Base-by-base conservation (phyloP, 192 early-diverging fungal species). In the Cladochytrium replicatum region DNA sequence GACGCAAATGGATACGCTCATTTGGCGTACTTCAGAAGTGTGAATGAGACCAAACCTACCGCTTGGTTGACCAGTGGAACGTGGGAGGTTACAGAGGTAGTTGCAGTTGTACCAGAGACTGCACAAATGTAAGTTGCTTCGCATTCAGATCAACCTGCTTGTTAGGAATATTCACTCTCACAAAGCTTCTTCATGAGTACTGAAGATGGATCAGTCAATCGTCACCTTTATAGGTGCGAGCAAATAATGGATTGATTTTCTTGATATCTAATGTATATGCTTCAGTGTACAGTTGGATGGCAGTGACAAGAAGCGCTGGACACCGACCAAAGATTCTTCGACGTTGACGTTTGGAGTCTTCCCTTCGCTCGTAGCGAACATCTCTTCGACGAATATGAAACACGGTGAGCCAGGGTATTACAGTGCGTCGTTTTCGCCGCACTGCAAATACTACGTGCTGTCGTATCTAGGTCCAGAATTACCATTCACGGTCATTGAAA, bases 381-480 rank as follows among this genome's bases (percentile, higher is more conserved):
- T 46, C 38, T 23, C 38, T 23, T 2, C 23, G 19, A 2, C 38
- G 26, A 1, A 50, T 4, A 48, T 50, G 4, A 41, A 52, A 47
- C 48, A 29, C 0, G 63, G 66, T 25, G 42, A 63, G 19, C 60
- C 54, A 22, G 87, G 80, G 2, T 84, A 69, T 48, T 96, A 89
- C 48, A 43, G 52, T 4, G 84, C 74, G 0, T 61, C 56, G 4
- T 90, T 96, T 58, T 91, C 89, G 6, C 71, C 81, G 0, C 69
- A 74, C 3, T 77, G 66, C 34, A 68, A 71, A 15, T 92, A 86
- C 60, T 89, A 87, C 46, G 44, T 77, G 41, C 63, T 95, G 11
- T 63, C 66, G n/a, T 92, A 94, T 46, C 55, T 67, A 19, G 94
- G 94, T 0, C 94, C 94, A 2, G 78, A 78, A 51, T 64, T 90